A percentile compares a stretch with the other conserved stretches of the same genome.
Evolutionary conservation across 2,329 filamentous ascomycete genomes (phyloP).

Genomic region (Chaetomiaceae sp.): DNA sequence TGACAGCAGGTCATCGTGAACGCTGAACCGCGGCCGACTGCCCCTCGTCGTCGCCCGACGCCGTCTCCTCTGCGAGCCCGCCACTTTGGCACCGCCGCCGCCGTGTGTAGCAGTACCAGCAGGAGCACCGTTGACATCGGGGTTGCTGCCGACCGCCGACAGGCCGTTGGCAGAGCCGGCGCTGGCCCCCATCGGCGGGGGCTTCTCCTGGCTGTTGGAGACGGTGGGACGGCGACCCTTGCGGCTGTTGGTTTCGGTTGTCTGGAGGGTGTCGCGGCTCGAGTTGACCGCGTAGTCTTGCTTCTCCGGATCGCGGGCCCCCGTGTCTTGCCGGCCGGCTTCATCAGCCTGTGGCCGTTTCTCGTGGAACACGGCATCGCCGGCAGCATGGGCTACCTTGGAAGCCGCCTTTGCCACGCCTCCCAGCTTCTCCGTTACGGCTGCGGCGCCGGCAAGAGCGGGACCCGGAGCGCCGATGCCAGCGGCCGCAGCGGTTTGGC

Average conservation of each 20-base stretch:
- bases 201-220: constrained; percentile 45
- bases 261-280: constrained; percentile 21
- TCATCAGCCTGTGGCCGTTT: constrained; percentile 35
- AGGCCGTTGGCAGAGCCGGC: constrained; percentile 16
- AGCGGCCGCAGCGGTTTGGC: constrained; percentile 31
- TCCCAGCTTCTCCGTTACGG: constrained; percentile 33
- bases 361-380: constrained; percentile 36
- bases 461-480: constrained; percentile 42
- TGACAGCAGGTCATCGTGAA: constrained; percentile 69
- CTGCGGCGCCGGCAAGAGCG: constrained; percentile 36
- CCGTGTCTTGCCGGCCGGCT: constrained; percentile 25
- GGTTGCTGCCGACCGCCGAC: neutral
- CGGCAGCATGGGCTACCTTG: constrained; percentile 18
- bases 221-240: constrained; percentile 53
- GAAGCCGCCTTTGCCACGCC: constrained; percentile 22
- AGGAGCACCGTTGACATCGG: constrained; percentile 29
- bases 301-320: constrained; percentile 7
- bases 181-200: constrained; percentile 28
- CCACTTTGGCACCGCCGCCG: constrained; percentile 27
- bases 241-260: constrained; percentile 32
- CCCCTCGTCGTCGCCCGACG: constrained; percentile 66
- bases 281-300: constrained; percentile 14
- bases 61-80: constrained; percentile 54
- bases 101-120: constrained; percentile 10
- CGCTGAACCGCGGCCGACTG: constrained; percentile 58